Conservation (phyloP, 768 basidiomycete species). For the Strobilomyces echinocephalus region DNA sequence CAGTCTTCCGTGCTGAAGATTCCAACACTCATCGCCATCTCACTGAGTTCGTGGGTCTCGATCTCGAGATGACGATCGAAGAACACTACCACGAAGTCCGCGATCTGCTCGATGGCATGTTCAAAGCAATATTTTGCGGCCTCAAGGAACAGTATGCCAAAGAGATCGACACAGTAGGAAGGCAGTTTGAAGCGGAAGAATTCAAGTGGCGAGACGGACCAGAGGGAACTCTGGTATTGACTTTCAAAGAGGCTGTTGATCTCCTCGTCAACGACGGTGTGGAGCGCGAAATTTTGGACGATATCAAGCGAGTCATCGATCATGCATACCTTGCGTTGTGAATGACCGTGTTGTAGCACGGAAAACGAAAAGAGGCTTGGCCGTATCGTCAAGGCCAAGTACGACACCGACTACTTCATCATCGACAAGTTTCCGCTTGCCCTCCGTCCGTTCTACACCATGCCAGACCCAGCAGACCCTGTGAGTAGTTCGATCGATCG, state of each 20-base stretch:
- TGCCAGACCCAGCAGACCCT: slow-evolving; percentile 92
- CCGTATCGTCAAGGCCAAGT: slow-evolving; percentile 83
- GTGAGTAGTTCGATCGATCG: slow-evolving; percentile 40
- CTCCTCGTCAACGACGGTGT: slow-evolving; percentile 85
- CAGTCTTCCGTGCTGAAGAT: slow-evolving; percentile 96
- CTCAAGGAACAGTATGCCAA: slow-evolving; percentile 69
- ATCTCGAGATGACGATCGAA: slow-evolving; percentile 98
- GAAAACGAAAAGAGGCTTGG: slow-evolving; percentile 95
- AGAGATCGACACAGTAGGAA: slow-evolving; percentile 77
- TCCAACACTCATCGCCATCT: slow-evolving; percentile 97
- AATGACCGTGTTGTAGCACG: slow-evolving; percentile 52
- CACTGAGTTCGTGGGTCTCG: slow-evolving; percentile 97
- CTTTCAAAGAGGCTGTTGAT: slow-evolving; percentile 84
- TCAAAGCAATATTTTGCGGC: slow-evolving; percentile 81
- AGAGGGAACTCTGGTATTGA: slow-evolving; percentile 77
- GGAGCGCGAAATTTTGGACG: slow-evolving; percentile 71
- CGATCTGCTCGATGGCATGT: slow-evolving; percentile 83
- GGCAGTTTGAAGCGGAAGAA: slow-evolving; percentile 92
- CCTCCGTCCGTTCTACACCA: slow-evolving; percentile 97
- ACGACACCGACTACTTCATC: slow-evolving; percentile 98
- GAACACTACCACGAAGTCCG: slow-evolving; percentile 98
- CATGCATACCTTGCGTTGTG: neutral
- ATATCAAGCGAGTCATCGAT: slow-evolving; percentile 66
- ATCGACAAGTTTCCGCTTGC: slow-evolving; percentile 98
- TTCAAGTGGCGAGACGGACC: slow-evolving; percentile 78